phyloP scores from a whole-genome alignment of 345 rosid species.

The Nephelium lappaceum region DNA sequence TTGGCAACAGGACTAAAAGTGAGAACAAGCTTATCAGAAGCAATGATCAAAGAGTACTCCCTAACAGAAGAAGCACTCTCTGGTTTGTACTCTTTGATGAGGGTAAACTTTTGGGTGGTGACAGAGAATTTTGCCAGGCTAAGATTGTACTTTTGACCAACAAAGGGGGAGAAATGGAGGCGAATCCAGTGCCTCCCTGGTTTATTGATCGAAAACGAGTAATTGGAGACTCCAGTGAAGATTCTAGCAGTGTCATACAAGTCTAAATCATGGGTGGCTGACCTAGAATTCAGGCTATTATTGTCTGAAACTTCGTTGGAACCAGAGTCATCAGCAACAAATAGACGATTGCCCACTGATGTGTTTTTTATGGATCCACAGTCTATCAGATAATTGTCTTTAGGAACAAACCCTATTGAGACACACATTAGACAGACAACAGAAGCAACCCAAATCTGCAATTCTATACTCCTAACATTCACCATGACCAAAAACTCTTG shows the following conservation, averaged over 20 bases:
- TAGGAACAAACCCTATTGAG: slow-evolving; percentile 52
- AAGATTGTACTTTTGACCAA: slow-evolving; percentile 37
- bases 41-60: slow-evolving; percentile 61
- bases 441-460: slow-evolving; percentile 34
- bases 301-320: too few species aligned
- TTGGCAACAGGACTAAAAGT: slow-evolving; percentile 45
- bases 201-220: slow-evolving; percentile 49
- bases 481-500: slow-evolving; percentile 28
- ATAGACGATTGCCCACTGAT: slow-evolving; percentile 43
- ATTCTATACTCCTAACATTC: slow-evolving; percentile 19
- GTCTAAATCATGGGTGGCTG: slow-evolving; percentile 35
- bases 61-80: slow-evolving; percentile 35
- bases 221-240: slow-evolving; percentile 43
- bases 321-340: slow-evolving; percentile 45
- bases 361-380: slow-evolving; percentile 66
- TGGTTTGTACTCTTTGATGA: slow-evolving; percentile 50
- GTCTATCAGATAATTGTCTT: slow-evolving; percentile 56
- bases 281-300: slow-evolving; percentile 28
- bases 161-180: slow-evolving; percentile 69
- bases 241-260: slow-evolving; percentile 65
- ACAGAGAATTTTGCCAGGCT: slow-evolving; percentile 71
- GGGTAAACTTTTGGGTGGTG: slow-evolving; percentile 62
- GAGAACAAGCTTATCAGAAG: slow-evolving; percentile 46
- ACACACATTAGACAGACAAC: slow-evolving; percentile 29
- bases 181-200: slow-evolving; percentile 72